Evolutionary conservation across 1,139 yeast genomes (phyloP), one percentile per base, ranked within the genome.

Genomic region (Kodamaea sp.): DNA sequence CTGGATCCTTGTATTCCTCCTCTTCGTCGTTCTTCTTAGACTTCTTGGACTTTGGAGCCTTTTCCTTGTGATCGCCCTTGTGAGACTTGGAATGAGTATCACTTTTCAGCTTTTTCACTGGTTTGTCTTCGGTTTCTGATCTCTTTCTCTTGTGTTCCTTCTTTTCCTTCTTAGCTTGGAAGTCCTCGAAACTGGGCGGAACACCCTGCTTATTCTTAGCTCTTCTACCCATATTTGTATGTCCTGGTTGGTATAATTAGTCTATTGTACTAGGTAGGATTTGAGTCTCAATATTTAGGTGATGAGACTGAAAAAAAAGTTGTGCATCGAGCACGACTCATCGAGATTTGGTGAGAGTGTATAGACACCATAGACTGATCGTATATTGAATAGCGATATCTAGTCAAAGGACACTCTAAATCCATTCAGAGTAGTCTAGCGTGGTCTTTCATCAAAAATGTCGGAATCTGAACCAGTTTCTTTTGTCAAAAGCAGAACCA

Each of bases 151-250:
- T 61, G 29, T 47, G 43, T 16, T 67, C 70, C 47, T 66, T 72
- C 53, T 71, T 76, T 29, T 70, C 75, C 48, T 78, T 80, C 36
- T 61, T 69, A 9, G 77, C 77, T 46, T 80, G 79, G 57, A 89
- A 82, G 53, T 89, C 96, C 28, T 89, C 97, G 45, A 80, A 70
- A 9, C 86, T 57, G 26, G 96, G 96, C 48, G 97, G 97, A 40
- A 76, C 85, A 22, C 87, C 90, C 66, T 89, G 97, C 72, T 86
- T 89, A 56, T 85, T 83, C 67, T 83, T 86, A 41, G 88, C 85
- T 71, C 87, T 83, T 78, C 96, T 83, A 59, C 96, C 97, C 96
- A 88, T 88, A 39, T 38, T 55, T 26, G 12, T 19, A 15, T 28
- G 19, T 9, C 14, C 20, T 24, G 9, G 9, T 19, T 19, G 9